A percentile compares a stretch with the other conserved stretches of the same genome.
Conservation (phyloP, 1,284 basidiomycete species). For the Cutaneotrichosporon curvatum region DNA sequence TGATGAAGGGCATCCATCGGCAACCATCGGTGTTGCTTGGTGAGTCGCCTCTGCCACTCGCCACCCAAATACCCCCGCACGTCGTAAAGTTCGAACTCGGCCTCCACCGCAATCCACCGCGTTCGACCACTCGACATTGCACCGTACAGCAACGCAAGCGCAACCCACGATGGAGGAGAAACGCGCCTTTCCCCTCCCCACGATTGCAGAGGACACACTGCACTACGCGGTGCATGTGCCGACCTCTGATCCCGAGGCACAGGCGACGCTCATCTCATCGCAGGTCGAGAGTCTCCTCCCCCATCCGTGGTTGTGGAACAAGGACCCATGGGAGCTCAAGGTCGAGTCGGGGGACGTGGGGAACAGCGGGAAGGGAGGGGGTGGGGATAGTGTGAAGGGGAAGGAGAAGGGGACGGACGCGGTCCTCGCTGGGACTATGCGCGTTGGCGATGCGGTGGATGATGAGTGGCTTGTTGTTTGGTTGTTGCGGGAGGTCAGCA, state of each 20-base stretch:
- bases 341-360: conserved; percentile 47
- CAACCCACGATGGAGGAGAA: conserved; percentile 14
- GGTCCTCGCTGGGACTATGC: conserved; percentile 63
- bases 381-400: not conserved
- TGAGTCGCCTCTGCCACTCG: not conserved
- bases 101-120: too few species aligned
- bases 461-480: conserved; percentile 94
- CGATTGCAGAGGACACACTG: conserved; percentile 75
- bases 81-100: not conserved
- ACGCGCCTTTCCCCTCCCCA: conserved; percentile 38
- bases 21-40: too few species aligned
- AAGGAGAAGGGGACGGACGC: not conserved
- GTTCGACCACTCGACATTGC: not conserved
- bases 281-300: conserved; percentile 57
- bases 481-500: conserved; percentile 68
- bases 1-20: too few species aligned
- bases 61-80: not conserved
- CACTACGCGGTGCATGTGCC: conserved; percentile 63
- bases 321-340: conserved; percentile 77
- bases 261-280: conserved; percentile 61
- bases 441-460: conserved; percentile 86
- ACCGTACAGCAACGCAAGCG: not conserved
- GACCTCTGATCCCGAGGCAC: conserved; percentile 53
- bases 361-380: too few species aligned
- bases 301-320: conserved; percentile 70